Conservation (phyloP, 495 filamentous ascomycete genomes). For the Oleoguttula mirabilis region DNA sequence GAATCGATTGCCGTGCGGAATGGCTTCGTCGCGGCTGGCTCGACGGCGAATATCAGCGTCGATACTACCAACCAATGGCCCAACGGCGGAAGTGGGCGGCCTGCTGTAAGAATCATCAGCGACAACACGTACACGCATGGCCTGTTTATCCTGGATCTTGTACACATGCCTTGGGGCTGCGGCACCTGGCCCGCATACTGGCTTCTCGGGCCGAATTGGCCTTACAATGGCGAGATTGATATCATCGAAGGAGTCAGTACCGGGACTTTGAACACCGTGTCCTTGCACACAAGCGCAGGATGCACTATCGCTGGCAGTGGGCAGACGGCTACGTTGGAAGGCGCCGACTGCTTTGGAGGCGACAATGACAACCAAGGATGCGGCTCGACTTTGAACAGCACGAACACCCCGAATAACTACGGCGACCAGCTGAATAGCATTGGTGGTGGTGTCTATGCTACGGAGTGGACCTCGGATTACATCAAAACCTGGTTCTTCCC, state of each 20-base stretch:
- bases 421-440: slow-evolving; percentile 15
- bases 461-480: slow-evolving; percentile 18
- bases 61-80: slow-evolving; percentile 17
- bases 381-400: slow-evolving; percentile 14
- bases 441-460: slow-evolving; percentile 22
- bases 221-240: slow-evolving; percentile 72
- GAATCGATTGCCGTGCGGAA: slow-evolving; percentile 15
- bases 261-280: slow-evolving; percentile 49
- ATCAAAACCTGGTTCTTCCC: slow-evolving; percentile 22
- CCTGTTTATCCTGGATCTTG: slow-evolving; percentile 20
- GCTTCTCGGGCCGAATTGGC: slow-evolving; percentile 67
- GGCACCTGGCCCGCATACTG: slow-evolving; percentile 35
- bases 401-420: slow-evolving; percentile 30
- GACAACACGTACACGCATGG: slow-evolving; percentile 21
- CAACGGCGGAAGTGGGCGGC: slow-evolving; percentile 21
- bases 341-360: slow-evolving; percentile 38
- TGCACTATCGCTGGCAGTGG: slow-evolving; percentile 46
- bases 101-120: slow-evolving; percentile 16
- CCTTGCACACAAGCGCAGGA: slow-evolving; percentile 55
- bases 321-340: slow-evolving; percentile 37
- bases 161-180: slow-evolving; percentile 22
- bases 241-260: slow-evolving; percentile 78
- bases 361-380: slow-evolving; percentile 12
- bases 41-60: slow-evolving; percentile 13
- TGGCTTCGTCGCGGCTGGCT: slow-evolving; percentile 17